Conservation (phyloP, 306 rosid genomes). For the Cotoneaster glaucophyllus region DNA sequence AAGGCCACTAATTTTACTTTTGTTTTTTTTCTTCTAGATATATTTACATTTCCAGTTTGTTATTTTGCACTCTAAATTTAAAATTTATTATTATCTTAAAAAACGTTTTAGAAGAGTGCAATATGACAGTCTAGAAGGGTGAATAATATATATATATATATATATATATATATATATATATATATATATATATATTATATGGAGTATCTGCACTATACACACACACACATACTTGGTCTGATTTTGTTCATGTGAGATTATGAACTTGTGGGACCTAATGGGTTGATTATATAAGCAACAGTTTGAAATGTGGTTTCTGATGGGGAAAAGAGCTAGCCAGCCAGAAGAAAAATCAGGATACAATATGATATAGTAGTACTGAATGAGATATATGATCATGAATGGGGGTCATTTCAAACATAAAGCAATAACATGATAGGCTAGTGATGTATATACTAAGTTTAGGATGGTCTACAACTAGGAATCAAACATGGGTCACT, state of each 20-base stretch:
- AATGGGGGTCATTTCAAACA: slow-evolving; percentile 21
- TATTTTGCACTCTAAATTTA: not conserved
- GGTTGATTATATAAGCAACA: not conserved
- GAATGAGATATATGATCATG: not conserved
- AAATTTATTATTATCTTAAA: not conserved
- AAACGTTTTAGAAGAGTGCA: not conserved
- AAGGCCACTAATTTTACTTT: not conserved
- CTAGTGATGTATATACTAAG: slow-evolving; percentile 24
- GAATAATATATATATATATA: not conserved
- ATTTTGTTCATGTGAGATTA: not conserved
- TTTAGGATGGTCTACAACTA: slow-evolving; percentile 38
- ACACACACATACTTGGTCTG: not conserved
- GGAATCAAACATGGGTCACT: slow-evolving; percentile 35
- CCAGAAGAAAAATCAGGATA: not conserved
- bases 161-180: too few relatives aligned
- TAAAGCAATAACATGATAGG: slow-evolving; percentile 2
- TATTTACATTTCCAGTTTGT: not conserved
- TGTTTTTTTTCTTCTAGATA: not conserved
- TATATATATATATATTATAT: too few relatives aligned
- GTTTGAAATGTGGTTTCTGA: not conserved
- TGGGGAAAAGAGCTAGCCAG: not conserved
- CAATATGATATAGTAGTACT: not conserved
- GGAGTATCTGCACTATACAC: not conserved
- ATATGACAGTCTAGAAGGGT: not conserved
- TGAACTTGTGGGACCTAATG: not conserved